Evolutionary conservation across 345 rosid species (phyloP).

Genomic region (Populus deltoides): DNA sequence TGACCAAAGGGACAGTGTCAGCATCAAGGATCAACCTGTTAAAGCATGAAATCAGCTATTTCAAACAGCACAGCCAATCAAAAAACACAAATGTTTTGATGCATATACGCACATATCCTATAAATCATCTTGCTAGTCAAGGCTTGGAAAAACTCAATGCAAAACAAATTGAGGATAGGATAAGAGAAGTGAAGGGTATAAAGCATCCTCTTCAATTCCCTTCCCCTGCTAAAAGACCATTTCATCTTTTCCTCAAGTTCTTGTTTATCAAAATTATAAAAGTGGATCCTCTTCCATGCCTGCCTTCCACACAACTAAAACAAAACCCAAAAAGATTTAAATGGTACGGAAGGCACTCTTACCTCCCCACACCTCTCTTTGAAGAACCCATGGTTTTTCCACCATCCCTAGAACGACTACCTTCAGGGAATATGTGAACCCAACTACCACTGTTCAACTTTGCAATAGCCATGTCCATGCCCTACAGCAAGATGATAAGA

Average conservation of each 20-base stretch:
- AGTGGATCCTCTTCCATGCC: background rate
- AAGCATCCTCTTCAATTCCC: too few species aligned
- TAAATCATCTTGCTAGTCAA: too few species aligned
- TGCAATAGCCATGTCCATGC: slow-evolving; percentile 94
- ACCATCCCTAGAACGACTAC: slow-evolving; percentile 91
- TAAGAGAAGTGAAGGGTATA: too few species aligned
- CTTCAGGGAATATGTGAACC: slow-evolving; percentile 99
- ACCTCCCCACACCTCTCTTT: slow-evolving; percentile 98
- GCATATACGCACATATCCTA: background rate
- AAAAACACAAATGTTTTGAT: background rate
- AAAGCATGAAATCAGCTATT: background rate
- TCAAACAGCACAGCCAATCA: background rate
- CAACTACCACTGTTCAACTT: slow-evolving; percentile 87
- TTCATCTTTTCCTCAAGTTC: background rate
- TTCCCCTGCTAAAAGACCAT: background rate
- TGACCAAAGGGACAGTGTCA: slow-evolving; percentile 72
- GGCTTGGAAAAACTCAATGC: too few species aligned
- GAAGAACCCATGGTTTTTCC: slow-evolving; percentile 78
- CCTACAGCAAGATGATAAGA: slow-evolving; percentile 38
- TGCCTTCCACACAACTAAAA: background rate
- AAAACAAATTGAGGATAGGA: too few species aligned
- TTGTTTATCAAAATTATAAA: background rate
- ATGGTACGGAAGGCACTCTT: slow-evolving; percentile 10
- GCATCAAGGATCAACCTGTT: slow-evolving; percentile 82
- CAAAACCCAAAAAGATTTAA: background rate